A percentile compares a stretch with the other conserved stretches of the same genome.
These are phyloP conservation scores for Arabidopsis arenosa DNA, from an alignment of 345 rosid species.

Conservation along the genomic window DNA sequence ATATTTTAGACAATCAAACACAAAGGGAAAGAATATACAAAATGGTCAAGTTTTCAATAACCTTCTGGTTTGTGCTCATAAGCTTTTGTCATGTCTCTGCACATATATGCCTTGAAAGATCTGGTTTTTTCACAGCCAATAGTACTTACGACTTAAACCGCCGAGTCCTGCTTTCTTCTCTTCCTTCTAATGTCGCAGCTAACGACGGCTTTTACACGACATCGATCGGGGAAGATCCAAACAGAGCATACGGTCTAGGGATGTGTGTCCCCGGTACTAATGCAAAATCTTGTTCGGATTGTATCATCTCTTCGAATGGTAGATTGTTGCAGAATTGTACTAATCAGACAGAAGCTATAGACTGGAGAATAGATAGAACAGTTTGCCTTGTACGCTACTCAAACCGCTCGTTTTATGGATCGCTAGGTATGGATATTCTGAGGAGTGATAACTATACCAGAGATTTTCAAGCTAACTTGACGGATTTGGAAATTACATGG, in stretches of 20 bases:
- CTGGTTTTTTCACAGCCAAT: not conserved
- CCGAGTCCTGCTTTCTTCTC: conserved; percentile 17
- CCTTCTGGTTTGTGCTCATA: conserved; percentile 22
- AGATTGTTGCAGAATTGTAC: conserved; percentile 7
- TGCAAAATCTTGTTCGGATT: not conserved
- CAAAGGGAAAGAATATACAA: not conserved
- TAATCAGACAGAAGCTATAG: conserved; percentile 25
- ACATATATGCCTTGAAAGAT: not conserved
- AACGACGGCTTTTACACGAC: conserved; percentile 15
- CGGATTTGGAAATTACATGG: conserved; percentile 39
- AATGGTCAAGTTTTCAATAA: not conserved
- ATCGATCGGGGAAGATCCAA: not conserved
- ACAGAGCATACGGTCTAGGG: conserved; percentile 7
- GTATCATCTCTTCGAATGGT: not conserved
- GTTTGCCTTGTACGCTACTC: conserved; percentile 41
- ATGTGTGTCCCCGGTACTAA: conserved; percentile 1
- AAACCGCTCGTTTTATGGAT: conserved; percentile 29
- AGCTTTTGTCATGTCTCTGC: conserved; percentile 16
- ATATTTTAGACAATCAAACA: not conserved
- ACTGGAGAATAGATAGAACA: conserved; percentile 20
- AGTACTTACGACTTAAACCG: conserved; percentile 24
- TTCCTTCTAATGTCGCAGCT: conserved; percentile 33
- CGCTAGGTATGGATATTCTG: not conserved
- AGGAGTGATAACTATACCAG: conserved; percentile 10
- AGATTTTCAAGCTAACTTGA: conserved; percentile 8